A percentile compares a stretch with the other conserved stretches of the same genome.
phyloP scores from a whole-genome alignment of 768 basidiomycete species.

The Mycena vulgaris region DNA sequence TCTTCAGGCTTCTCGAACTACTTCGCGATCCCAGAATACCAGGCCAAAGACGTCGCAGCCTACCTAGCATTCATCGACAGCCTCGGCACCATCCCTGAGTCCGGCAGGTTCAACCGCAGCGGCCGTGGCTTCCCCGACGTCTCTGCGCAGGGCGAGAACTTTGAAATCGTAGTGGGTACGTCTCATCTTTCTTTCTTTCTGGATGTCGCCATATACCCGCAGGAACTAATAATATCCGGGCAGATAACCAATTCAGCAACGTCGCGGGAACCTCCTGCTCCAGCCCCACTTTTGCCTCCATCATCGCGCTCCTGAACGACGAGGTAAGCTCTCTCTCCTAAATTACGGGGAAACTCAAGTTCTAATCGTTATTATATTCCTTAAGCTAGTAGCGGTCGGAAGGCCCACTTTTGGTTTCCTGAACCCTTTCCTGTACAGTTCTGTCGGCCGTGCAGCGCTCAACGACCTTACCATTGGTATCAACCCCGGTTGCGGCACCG shows the following conservation, averaged over 20 bases:
- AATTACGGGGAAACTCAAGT: slow-evolving; percentile 5
- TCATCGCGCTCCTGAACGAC: slow-evolving; percentile 62
- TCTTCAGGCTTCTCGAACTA: slow-evolving; percentile 60
- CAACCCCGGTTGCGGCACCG: too few relatives aligned
- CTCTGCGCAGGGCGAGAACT: too few relatives aligned
- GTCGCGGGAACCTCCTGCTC: slow-evolving; percentile 61
- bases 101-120: slow-evolving; percentile 43
- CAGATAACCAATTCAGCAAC: neutral
- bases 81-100: slow-evolving; percentile 27
- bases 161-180: too few relatives aligned
- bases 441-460: too few relatives aligned
- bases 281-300: slow-evolving; percentile 58
- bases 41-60: slow-evolving; percentile 28
- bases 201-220: slow-evolving; percentile 4
- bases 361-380: slow-evolving; percentile 15
- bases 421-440: too few relatives aligned
- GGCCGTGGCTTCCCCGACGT: slow-evolving; percentile 55
- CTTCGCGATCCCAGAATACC: slow-evolving; percentile 38
- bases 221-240: slow-evolving; percentile 7
- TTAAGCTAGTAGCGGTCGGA: neutral
- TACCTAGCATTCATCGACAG: slow-evolving; percentile 28
- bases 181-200: slow-evolving; percentile 2
- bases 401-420: too few relatives aligned
- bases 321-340: slow-evolving; percentile 21
- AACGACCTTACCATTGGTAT: too few relatives aligned